Evolutionary conservation across 148 eudicot species (phyloP).

Genomic region (Cornus florida): DNA sequence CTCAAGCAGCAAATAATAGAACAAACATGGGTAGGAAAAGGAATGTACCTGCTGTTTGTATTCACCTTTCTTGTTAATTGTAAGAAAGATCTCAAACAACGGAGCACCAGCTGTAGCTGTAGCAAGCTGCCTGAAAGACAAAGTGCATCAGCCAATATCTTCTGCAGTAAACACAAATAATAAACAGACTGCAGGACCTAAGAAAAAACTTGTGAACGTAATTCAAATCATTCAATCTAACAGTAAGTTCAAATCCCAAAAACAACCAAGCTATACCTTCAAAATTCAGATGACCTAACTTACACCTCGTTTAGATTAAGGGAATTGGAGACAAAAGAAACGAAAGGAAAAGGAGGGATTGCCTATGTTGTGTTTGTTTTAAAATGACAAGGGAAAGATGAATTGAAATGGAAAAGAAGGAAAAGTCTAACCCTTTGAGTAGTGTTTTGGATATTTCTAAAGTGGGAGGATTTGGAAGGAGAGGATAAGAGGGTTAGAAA

Average conservation of each 20-base stretch:
- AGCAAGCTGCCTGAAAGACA: slow-evolving; percentile 84
- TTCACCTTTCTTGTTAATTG: slow-evolving; percentile 62
- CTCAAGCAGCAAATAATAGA: background rate
- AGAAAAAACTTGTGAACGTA: background rate
- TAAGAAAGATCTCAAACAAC: slow-evolving; percentile 86
- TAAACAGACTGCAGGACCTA: background rate
- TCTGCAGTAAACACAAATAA: background rate
- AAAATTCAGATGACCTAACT: background rate
- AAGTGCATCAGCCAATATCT: slow-evolving; percentile 8
- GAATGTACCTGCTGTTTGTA: slow-evolving; percentile 82
- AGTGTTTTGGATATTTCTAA: no score
- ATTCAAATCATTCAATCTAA: background rate
- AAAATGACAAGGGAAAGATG: no score
- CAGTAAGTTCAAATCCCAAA: background rate
- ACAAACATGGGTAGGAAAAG: slow-evolving; percentile 1
- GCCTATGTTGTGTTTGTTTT: no score
- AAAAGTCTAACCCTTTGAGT: no score
- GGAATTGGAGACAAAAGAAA: no score
- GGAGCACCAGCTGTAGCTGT: slow-evolving; percentile 77
- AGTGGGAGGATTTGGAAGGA: no score
- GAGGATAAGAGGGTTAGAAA: no score
- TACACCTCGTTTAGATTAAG: no score
- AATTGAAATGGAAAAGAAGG: no score
- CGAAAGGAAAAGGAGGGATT: no score
- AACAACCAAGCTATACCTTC: background rate